Percentiles rank a stretch among this genome's conserved stretches.
Conservation (phyloP, 768 basidiomycete species). For the Boletus coccyginus region DNA sequence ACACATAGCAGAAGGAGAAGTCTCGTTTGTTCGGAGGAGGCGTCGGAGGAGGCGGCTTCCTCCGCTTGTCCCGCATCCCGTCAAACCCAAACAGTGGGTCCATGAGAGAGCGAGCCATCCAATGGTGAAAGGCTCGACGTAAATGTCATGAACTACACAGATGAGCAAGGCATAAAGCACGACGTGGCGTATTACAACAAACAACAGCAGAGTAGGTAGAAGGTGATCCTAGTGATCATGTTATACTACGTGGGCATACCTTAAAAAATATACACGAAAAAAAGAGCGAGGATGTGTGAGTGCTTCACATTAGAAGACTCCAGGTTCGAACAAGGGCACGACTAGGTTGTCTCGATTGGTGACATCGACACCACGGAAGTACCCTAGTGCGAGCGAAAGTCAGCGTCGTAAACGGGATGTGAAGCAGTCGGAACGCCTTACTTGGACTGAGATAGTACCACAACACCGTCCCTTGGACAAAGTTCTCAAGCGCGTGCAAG, state of each 20-base stretch:
- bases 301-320: conserved; percentile 18
- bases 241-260: conserved; percentile 10
- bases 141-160: conserved; percentile 4
- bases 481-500: conserved; percentile 35
- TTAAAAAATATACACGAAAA: conserved; percentile 22
- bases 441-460: conserved; percentile 42
- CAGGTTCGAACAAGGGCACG: conserved; percentile 30
- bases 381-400: conserved; percentile 20
- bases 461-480: conserved; percentile 37
- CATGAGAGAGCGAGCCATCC: not conserved
- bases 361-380: conserved; percentile 35
- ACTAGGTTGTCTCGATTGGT: conserved; percentile 28
- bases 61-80: not conserved
- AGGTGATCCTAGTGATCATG: conserved; percentile 14
- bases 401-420: conserved; percentile 6
- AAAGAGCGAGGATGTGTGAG: not conserved
- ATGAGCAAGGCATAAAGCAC: not conserved
- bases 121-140: not conserved
- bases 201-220: not conserved
- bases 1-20: not conserved
- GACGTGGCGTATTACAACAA: conserved; percentile 16
- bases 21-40: not conserved
- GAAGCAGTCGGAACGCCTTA: conserved; percentile 15
- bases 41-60: not conserved
- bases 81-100: not conserved